Base-by-base conservation (phyloP, 305 asterid species). In the Fraxinus albicans region DNA sequence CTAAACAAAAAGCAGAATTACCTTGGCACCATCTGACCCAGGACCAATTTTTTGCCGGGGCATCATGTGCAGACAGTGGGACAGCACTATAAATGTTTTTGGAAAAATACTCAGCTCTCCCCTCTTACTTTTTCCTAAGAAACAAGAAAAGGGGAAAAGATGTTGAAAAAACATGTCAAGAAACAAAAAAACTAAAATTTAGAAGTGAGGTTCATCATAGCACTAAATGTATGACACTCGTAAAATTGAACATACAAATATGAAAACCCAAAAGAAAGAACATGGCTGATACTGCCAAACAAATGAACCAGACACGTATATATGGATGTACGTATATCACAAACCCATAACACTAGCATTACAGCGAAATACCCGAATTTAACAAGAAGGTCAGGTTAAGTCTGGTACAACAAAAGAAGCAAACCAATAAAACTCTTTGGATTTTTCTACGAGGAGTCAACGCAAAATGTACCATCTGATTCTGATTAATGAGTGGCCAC, bases 61-160 rank as follows among this genome's bases (percentile, higher is more conserved):
- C 98, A 96, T 90, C 99, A 93, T 96, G 85, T 94, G 98, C 35
- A 94, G 93, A 89, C 99, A 94, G 81, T 91, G 98, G 73, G 97
- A 91, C 58, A 96, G 91, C 76, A 92, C 93, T 0, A 81, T 42
- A 85, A 92, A 91, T 78, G 91, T 84, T 85, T 90, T 91, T 12
- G 98, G 97, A 34, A 94, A 93, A 77, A 96, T 88, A 89, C 98
- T 96, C 72, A 96, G 94, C 92, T 96, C 98, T 5, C 98, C 99
- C 85, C 97, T 92, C 86, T 92, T 96, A 84, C 91, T 93, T 89
- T 94, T 96, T 77, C 98, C 99, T 96, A 53, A 13, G 83, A 47
- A 83, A 34, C 21, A 80, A 50, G 53, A 77, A 21, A 7, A 5
- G 73, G 6, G 9, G 15, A 60, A 81, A 8, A 53, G 74, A 50